phyloP scores from a whole-genome alignment of 495 filamentous ascomycete genomes.

The Chlorociboria aeruginascens region DNA sequence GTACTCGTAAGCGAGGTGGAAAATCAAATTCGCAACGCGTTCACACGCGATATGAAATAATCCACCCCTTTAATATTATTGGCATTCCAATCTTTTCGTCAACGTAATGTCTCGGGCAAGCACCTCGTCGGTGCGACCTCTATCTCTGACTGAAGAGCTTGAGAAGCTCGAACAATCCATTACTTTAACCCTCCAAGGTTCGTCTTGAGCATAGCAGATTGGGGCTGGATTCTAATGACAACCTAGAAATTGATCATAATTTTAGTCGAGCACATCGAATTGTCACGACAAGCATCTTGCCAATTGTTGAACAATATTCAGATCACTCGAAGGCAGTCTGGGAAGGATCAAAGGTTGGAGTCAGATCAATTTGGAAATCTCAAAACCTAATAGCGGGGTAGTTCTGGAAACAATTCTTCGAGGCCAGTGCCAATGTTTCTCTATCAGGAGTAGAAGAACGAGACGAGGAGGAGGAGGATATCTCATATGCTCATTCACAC shows the following conservation, averaged over 20 bases:
- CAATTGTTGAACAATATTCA: slow-evolving; percentile 91
- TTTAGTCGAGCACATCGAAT: slow-evolving; percentile 96
- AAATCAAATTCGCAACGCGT: not conserved
- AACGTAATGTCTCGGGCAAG: slow-evolving; percentile 16
- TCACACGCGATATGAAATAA: not conserved
- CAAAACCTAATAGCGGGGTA: slow-evolving; percentile 23
- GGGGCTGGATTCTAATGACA: slow-evolving; percentile 4
- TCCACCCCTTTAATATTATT: not conserved
- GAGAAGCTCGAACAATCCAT: slow-evolving; percentile 96
- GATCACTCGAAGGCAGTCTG: slow-evolving; percentile 89
- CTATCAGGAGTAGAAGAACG: slow-evolving; percentile 90
- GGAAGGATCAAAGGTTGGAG: slow-evolving; percentile 80
- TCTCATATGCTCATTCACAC: slow-evolving; percentile 24
- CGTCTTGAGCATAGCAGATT: slow-evolving; percentile 1
- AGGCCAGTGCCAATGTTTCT: slow-evolving; percentile 92
- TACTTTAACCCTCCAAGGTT: slow-evolving; percentile 89
- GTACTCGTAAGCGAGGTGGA: too few species aligned
- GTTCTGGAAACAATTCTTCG: slow-evolving; percentile 99
- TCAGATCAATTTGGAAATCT: not conserved
- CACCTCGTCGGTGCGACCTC: slow-evolving; percentile 42
- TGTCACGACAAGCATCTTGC: slow-evolving; percentile 85
- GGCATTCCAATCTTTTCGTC: not conserved
- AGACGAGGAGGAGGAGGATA: slow-evolving; percentile 34
- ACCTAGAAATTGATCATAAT: slow-evolving; percentile 88
- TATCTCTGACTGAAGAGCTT: slow-evolving; percentile 85